Evolutionary conservation across 805 yeast species (phyloP).

Genomic region (Starmerella vaccinii): DNA sequence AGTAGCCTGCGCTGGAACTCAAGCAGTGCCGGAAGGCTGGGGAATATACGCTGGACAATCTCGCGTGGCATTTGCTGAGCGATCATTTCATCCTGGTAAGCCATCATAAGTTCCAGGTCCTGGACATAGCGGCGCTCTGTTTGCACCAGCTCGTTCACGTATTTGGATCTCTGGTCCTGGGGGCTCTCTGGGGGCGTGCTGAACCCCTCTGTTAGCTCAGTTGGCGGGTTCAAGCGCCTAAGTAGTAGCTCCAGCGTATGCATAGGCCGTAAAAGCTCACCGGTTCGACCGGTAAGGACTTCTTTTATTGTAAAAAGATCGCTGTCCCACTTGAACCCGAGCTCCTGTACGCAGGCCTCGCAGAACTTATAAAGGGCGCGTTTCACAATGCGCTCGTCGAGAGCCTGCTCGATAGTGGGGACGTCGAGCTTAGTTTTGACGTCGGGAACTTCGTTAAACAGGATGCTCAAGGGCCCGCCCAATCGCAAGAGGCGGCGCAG

Average conservation of each 20-base stretch:
- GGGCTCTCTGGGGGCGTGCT: conserved; percentile 2
- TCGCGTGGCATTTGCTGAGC: conserved; percentile 66
- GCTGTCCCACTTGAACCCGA: conserved; percentile 59
- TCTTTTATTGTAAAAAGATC: conserved; percentile 81
- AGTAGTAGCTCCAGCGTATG: conserved; percentile 59
- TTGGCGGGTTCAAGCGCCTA: conserved; percentile 32
- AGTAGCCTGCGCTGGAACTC: conserved; percentile 88
- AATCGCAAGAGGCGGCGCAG: conserved; percentile 80
- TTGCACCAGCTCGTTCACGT: conserved; percentile 71
- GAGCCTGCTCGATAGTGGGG: conserved; percentile 57
- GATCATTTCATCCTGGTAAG: conserved; percentile 58
- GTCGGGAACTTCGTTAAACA: conserved; percentile 53
- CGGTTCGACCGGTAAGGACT: conserved; percentile 73
- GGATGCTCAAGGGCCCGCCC: conserved; percentile 82
- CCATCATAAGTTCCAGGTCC: conserved; percentile 66
- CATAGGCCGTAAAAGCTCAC: conserved; percentile 64
- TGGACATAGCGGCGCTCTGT: conserved; percentile 90
- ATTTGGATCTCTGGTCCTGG: conserved; percentile 50
- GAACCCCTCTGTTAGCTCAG: background rate
- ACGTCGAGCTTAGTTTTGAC: conserved; percentile 33
- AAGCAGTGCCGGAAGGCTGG: conserved; percentile 69
- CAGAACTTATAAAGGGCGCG: conserved; percentile 83
- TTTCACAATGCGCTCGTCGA: conserved; percentile 75
- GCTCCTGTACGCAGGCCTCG: conserved; percentile 68
- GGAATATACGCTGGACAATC: conserved; percentile 70